These are phyloP conservation scores for Quaeritorhiza haematococci DNA, from an alignment of 371 early-diverging fungal species.

Conservation along the genomic window DNA sequence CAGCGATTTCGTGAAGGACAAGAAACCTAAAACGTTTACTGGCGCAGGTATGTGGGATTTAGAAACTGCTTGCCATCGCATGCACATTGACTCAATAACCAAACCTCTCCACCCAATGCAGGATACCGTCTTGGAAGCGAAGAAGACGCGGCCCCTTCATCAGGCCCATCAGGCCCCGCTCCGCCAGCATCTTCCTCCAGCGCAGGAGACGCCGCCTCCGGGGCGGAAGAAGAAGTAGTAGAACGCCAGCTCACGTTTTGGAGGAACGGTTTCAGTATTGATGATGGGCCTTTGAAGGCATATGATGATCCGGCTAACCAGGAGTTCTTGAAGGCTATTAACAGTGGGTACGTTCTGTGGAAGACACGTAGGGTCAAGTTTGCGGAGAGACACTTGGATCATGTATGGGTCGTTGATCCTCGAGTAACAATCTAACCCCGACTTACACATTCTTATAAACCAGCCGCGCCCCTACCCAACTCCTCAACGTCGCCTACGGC, in stretches of 20 bases:
- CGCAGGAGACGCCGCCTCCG: constrained; percentile 9
- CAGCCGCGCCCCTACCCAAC: constrained; percentile 76
- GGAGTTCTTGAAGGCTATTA: constrained; percentile 75
- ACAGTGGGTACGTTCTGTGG: constrained; percentile 66
- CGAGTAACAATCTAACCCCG: no score
- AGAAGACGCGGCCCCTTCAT: constrained; percentile 28
- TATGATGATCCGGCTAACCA: constrained; percentile 85
- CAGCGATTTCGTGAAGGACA: constrained; percentile 23
- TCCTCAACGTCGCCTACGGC: constrained; percentile 83
- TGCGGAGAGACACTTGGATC: no score
- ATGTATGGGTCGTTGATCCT: no score
- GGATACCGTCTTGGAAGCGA: constrained; percentile 57
- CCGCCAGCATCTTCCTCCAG: constrained; percentile 5
- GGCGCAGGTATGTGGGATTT: constrained; percentile 49
- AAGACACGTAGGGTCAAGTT: neutral
- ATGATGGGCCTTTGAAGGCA: constrained; percentile 81
- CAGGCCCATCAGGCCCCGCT: neutral
- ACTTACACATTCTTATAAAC: neutral
- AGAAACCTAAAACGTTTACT: constrained; percentile 48
- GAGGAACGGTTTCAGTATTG: constrained; percentile 92
- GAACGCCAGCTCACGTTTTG: constrained; percentile 76
- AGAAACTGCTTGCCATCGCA: no score
- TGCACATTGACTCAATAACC: no score
- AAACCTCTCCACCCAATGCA: neutral
- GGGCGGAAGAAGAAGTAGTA: constrained; percentile 6